phyloP scores from a whole-genome alignment of 1,284 basidiomycete genomes.

The Mycosarcoma mackinlayi region DNA sequence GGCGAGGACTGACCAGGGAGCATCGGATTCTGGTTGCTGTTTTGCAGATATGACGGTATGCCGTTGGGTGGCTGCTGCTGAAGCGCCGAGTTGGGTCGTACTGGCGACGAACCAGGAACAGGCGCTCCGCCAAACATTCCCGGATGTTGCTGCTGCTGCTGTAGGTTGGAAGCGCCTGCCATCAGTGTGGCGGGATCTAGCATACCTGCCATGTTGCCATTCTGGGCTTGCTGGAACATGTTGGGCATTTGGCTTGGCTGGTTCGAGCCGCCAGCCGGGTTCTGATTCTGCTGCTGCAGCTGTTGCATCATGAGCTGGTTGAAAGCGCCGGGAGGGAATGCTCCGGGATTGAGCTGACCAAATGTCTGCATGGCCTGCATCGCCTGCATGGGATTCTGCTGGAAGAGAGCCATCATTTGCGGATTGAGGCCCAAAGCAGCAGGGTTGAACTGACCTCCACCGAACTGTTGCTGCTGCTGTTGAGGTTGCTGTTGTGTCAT shows the following conservation, averaged over 20 bases:
- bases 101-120: constrained; percentile 26
- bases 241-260: constrained; percentile 23
- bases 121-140: constrained; percentile 30
- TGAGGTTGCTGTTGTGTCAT: constrained; percentile 33
- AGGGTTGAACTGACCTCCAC: constrained; percentile 28
- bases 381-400: constrained; percentile 50
- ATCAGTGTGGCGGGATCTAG: constrained; percentile 42
- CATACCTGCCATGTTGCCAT: constrained; percentile 31
- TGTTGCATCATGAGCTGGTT: constrained; percentile 48
- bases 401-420: constrained; percentile 40
- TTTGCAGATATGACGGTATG: constrained; percentile 44
- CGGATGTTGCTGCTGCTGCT: constrained; percentile 26
- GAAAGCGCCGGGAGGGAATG: constrained; percentile 35
- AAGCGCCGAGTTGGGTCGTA: constrained; percentile 35
- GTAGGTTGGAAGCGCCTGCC: constrained; percentile 25
- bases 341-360: constrained; percentile 41
- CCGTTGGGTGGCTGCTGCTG: constrained; percentile 40
- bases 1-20: constrained; percentile 37
- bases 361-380: constrained; percentile 51
- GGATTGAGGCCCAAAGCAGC: constrained; percentile 42
- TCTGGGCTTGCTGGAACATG: constrained; percentile 40
- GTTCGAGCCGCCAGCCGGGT: constrained; percentile 18
- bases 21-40: constrained; percentile 26
- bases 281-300: constrained; percentile 39
- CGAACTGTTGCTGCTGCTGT: constrained; percentile 27